Base-by-base conservation (phyloP, 495 filamentous ascomycete genomes). In the Penicillium paxilli region DNA sequence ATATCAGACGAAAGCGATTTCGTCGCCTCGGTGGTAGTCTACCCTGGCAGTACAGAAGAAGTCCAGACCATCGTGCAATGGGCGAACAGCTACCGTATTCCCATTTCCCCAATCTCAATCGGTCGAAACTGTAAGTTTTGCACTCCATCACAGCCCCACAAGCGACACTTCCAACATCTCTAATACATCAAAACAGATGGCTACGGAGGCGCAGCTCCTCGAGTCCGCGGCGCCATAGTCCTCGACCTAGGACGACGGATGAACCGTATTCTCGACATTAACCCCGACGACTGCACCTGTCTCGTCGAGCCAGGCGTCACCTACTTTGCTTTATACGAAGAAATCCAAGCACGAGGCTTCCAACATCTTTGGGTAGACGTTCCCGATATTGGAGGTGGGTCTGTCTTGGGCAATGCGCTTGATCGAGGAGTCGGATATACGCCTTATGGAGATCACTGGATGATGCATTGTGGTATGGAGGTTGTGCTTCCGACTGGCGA, bases 381-480 rank as follows among this genome's bases (percentile, higher is more conserved):
- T 3, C 80, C 82, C 4, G 77, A 76, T 47, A 62, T 85, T n/a
- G 81, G 80, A 37, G 80, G 82, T 62, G 82, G 81, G 4, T 81
- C 77, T 14, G 76, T 83, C 2, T 42, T 84, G 17, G 81, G 82
- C 21, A 84, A 85, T 69, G 72, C 72, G 4, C 46, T 75, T 23
- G 74, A 77, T 51, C 56, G 72, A 6, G 74, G 74, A 0, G 63
- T 77, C 8, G 73, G 72, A 2, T 76, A 74, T 47, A 63, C 59
- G 0, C 60, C 60, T 3, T 51, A 59, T 28, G 56, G 56, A 33
- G 51, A 59, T 17, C 56, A 59, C 19, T 59, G 47, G 51, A 25
- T 30, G 30, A 51, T 47, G 47, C 56, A 59, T 35, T 59, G 37
- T 11, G 56, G 56, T 0, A 21, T 64, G 50, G 60, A 59, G 48